These are phyloP conservation scores for Diplocarpon rosae DNA, from an alignment of 2,329 filamentous ascomycete species.

Conservation along the genomic window DNA sequence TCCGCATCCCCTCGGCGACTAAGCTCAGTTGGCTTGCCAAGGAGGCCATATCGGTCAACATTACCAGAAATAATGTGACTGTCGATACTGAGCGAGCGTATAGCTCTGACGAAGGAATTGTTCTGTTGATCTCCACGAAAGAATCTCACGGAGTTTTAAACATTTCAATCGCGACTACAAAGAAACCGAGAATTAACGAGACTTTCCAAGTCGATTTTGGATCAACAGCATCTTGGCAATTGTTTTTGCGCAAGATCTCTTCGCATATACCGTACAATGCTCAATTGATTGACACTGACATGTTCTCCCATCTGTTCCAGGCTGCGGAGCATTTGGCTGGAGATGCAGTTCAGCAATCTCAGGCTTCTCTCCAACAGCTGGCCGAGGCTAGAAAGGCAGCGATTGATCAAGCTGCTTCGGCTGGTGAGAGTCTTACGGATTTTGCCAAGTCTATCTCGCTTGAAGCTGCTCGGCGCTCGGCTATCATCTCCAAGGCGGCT, in stretches of 20 bases:
- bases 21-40: constrained; percentile 45
- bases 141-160: constrained; percentile 49
- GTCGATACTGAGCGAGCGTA: constrained; percentile 36
- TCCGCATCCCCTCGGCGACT: constrained; percentile 39
- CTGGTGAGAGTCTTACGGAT: constrained; percentile 13
- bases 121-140: constrained; percentile 36
- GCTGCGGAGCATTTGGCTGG: constrained; percentile 16
- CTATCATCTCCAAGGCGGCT: constrained; percentile 22
- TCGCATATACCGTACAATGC: constrained; percentile 15
- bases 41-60: constrained; percentile 44
- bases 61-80: constrained; percentile 36
- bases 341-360: constrained; percentile 15
- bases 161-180: constrained; percentile 46
- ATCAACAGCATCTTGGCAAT: constrained; percentile 17
- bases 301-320: constrained; percentile 13
- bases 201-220: constrained; percentile 51
- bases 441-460: constrained; percentile 19
- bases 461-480: constrained; percentile 23
- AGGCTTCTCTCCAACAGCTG: constrained; percentile 13
- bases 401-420: constrained; percentile 15
- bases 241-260: constrained; percentile 18
- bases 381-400: constrained; percentile 18
- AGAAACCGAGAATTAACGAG: constrained; percentile 49
- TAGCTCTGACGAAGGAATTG: constrained; percentile 25
- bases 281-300: constrained; percentile 10